Evolutionary conservation across 192 early-diverging fungal genomes (phyloP).

Genomic region (Gigaspora rosea): DNA sequence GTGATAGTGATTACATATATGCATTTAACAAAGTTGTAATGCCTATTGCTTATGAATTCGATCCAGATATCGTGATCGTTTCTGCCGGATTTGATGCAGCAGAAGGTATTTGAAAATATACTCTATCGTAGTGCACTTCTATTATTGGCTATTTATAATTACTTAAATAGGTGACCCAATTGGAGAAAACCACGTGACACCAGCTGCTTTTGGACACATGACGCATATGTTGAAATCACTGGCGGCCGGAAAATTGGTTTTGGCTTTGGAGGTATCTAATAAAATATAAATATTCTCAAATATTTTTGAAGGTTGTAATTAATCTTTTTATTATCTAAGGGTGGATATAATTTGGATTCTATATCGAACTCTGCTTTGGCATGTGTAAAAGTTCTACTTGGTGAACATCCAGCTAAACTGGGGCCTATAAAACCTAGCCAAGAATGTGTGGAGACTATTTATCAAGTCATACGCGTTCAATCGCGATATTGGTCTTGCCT

Average conservation of each 20-base stretch:
- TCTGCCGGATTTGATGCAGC: slow-evolving; percentile 93
- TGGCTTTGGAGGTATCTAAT: slow-evolving; percentile 69
- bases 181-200: slow-evolving; percentile 80
- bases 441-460: slow-evolving; percentile 49
- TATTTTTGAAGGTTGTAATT: not conserved
- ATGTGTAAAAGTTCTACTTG: slow-evolving; percentile 73
- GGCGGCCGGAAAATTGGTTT: slow-evolving; percentile 70
- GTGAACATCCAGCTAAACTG: slow-evolving; percentile 52
- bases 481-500: slow-evolving; percentile 49
- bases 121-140: not conserved
- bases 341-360: slow-evolving; percentile 84
- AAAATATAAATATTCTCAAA: not conserved
- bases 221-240: slow-evolving; percentile 76
- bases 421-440: slow-evolving; percentile 42
- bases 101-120: slow-evolving; percentile 35
- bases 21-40: slow-evolving; percentile 78
- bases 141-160: not conserved
- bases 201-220: slow-evolving; percentile 83
- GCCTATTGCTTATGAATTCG: slow-evolving; percentile 82
- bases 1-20: slow-evolving; percentile 86
- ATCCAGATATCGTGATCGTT: slow-evolving; percentile 82
- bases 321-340: slow-evolving; percentile 39
- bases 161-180: slow-evolving; percentile 68
- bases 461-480: slow-evolving; percentile 51
- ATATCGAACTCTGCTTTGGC: slow-evolving; percentile 74